These are phyloP conservation scores for Saccharomyces pastorianus DNA, from an alignment of 1,139 yeast species.

Conservation along the genomic window DNA sequence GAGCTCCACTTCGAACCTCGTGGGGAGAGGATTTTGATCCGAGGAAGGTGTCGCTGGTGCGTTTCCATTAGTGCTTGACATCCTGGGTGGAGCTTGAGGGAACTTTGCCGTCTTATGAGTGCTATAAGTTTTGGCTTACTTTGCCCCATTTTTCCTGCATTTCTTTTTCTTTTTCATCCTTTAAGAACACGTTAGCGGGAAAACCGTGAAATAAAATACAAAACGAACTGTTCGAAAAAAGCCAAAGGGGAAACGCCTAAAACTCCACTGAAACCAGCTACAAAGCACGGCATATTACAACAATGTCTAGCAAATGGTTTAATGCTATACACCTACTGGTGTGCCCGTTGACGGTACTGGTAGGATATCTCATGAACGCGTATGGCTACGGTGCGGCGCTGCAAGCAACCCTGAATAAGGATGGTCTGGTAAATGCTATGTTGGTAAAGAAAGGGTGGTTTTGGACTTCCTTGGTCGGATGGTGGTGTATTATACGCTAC, in stretches of 20 bases:
- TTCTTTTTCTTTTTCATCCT: not conserved
- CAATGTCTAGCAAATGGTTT: not conserved
- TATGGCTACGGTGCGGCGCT: slow-evolving; percentile 2
- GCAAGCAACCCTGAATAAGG: slow-evolving; percentile 18
- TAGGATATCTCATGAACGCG: slow-evolving; percentile 26
- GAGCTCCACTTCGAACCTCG: slow-evolving; percentile 66
- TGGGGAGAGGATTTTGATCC: slow-evolving; percentile 35
- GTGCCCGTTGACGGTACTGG: slow-evolving; percentile 27
- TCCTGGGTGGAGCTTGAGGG: not conserved
- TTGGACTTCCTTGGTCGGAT: slow-evolving; percentile 62
- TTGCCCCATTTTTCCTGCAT: not conserved
- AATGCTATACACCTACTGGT: slow-evolving; percentile 8
- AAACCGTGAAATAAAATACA: not conserved
- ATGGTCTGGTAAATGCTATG: slow-evolving; percentile 48
- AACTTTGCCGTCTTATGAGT: not conserved
- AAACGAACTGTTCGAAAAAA: not conserved
- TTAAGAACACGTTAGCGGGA: slow-evolving; percentile 1
- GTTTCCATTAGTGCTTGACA: not conserved
- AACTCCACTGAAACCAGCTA: not conserved
- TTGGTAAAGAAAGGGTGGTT: slow-evolving; percentile 91
- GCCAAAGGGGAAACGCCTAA: not conserved
- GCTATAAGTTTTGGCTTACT: not conserved
- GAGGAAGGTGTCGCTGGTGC: not conserved
- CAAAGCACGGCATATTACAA: not conserved
- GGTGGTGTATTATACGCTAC: slow-evolving; percentile 21